A percentile compares a stretch with the other conserved stretches of the same genome.
These are phyloP conservation scores for Peterozyma xylosa DNA, from an alignment of 805 yeast species.

Conservation along the genomic window DNA sequence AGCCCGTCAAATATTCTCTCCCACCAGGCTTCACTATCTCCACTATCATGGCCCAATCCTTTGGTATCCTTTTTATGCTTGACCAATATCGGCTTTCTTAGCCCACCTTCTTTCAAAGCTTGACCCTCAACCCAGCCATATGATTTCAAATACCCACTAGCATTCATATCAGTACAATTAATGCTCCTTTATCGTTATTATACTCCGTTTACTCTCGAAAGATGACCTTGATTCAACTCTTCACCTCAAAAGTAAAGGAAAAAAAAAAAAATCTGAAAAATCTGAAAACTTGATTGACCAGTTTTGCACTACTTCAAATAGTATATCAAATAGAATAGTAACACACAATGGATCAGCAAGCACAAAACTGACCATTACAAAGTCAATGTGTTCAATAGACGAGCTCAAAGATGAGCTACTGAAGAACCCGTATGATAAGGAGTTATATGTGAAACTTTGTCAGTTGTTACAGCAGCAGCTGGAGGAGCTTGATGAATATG, in stretches of 20 bases:
- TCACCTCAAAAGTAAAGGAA: not conserved
- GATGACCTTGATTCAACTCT: not conserved
- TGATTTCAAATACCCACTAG: conserved; percentile 60
- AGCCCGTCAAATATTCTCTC: conserved; percentile 93
- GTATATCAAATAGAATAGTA: too few relatives aligned
- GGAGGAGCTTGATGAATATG: too few relatives aligned
- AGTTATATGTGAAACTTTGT: too few relatives aligned
- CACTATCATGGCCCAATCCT: conserved; percentile 77
- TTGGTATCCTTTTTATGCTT: conserved; percentile 85
- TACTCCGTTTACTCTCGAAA: not conserved
- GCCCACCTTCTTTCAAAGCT: conserved; percentile 71
- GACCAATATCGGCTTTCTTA: conserved; percentile 79
- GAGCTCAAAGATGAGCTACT: too few relatives aligned
- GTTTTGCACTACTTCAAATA: too few relatives aligned
- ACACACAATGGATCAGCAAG: too few relatives aligned
- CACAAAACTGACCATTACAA: too few relatives aligned
- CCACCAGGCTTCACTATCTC: conserved; percentile 94
- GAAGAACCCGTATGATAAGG: too few relatives aligned
- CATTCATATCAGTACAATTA: conserved; percentile 47
- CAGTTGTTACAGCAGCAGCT: too few relatives aligned
- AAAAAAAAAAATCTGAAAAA: not conserved
- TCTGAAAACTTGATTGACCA: not conserved
- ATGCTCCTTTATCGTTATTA: not conserved
- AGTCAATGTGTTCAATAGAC: too few relatives aligned
- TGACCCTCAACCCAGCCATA: conserved; percentile 94